These are phyloP conservation scores for Schizosaccharomyces osmophilus DNA, from an alignment of 805 yeast species.

Conservation along the genomic window DNA sequence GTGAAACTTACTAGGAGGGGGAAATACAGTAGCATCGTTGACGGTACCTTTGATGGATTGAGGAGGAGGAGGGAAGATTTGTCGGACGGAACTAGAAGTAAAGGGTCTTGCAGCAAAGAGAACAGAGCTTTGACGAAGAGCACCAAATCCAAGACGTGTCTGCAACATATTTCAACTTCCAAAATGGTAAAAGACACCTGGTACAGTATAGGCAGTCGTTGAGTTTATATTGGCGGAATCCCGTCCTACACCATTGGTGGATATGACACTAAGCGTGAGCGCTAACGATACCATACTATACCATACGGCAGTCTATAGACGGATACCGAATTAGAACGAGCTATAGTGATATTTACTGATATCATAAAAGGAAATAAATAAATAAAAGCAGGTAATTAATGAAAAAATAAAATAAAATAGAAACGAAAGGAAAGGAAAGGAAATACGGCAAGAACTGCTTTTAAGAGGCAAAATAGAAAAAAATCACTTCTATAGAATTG, in stretches of 20 bases:
- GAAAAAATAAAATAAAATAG: too few relatives aligned
- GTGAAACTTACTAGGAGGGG: constrained; percentile 35
- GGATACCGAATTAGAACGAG: too few relatives aligned
- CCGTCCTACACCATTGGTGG: background rate
- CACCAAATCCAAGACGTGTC: background rate
- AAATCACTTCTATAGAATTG: too few relatives aligned
- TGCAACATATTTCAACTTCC: background rate
- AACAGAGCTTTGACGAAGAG: background rate
- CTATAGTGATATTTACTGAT: too few relatives aligned
- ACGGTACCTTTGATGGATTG: constrained; percentile 17
- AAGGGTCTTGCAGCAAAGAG: background rate
- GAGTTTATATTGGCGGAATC: background rate
- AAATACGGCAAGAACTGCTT: too few relatives aligned
- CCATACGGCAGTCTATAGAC: background rate
- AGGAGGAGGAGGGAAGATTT: constrained; percentile 2
- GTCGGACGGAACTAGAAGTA: background rate
- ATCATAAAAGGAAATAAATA: too few relatives aligned
- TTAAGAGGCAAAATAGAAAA: too few relatives aligned
- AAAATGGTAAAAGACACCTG: too few relatives aligned
- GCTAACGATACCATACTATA: background rate
- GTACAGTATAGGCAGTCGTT: background rate
- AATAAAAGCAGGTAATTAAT: too few relatives aligned
- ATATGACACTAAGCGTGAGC: background rate
- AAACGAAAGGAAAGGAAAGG: too few relatives aligned
- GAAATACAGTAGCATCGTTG: constrained; percentile 61